Conservation (phyloP, 2,329 filamentous ascomycete species). For the Emmonsia crescens region DNA sequence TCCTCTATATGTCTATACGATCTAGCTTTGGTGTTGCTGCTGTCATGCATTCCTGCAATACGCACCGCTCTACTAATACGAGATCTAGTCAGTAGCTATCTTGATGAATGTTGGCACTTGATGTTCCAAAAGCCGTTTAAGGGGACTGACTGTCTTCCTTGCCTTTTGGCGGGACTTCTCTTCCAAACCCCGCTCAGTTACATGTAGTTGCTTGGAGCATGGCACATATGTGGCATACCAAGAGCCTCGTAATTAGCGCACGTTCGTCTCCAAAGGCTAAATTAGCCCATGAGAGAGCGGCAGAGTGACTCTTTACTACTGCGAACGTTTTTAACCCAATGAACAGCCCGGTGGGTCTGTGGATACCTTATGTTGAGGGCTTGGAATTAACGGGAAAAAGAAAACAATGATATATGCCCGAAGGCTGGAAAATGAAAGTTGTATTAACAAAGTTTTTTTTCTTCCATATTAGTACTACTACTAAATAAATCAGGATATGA, state of each 20-base stretch:
- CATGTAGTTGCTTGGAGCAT: neutral
- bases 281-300: neutral
- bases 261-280: neutral
- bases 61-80: neutral
- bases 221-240: neutral
- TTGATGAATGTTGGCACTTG: neutral
- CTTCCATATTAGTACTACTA: neutral
- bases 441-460: no score
- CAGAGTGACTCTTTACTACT: no score
- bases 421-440: neutral
- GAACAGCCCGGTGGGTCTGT: neutral
- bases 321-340: neutral
- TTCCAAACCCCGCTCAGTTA: neutral
- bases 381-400: neutral
- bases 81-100: neutral
- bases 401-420: neutral
- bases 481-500: neutral
- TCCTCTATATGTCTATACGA: neutral
- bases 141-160: neutral
- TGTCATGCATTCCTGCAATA: neutral
- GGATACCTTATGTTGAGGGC: neutral
- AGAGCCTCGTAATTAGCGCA: neutral
- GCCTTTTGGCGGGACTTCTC: neutral
- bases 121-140: neutral
- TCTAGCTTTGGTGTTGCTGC: neutral